Base-by-base conservation (phyloP, 768 basidiomycete species). In the Atractiella rhizophila region DNA sequence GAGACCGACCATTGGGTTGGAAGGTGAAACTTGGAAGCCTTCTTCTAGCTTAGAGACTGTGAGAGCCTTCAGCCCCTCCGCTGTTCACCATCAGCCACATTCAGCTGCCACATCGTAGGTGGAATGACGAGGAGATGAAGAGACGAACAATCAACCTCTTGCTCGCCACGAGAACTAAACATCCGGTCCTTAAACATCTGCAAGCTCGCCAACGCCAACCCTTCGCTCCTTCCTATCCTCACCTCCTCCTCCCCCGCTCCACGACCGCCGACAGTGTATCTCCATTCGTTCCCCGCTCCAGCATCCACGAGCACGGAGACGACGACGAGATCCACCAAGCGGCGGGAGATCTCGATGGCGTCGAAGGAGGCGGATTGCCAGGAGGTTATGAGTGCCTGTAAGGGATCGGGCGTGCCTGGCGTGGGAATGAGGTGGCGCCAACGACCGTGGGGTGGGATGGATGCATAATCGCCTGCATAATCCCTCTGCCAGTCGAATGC, bases 271-370 rank as follows among this genome's bases (percentile, higher is more conserved):
- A n/a, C 83, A 6, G 60, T 64, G 58, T 76, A 96, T 10, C 58
- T 59, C 86, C 86, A 96, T 1, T 60, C 52, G 42, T 69, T 74
- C 0, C 86, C 88, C 0, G 86, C 88, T 1, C 86, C 86, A 0
- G 86, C 88, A 51, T 96, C 88, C 27, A 98, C 70, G 12, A 96
- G 66, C 7, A 96, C 88, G 10, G 82, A 83, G 24, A 81, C 76
- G 19, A 75, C 62, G 62, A 85, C 86, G 29, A 91, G 69, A 60
- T 96, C 88, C 55, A 96, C 65, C 26, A 82, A 64, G 1, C 82
- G 68, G 43, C 72, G 70, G 38, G 72, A 67, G 31, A 68, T 66
- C 52, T 85, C 60, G 27, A 58, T 32, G 15, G 38, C 35, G 13
- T 37, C 45, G 18, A 49, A 46, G 16, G 23, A 26, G 0, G 40